These are phyloP conservation scores for Aspergillus incahuasiensis DNA, from an alignment of 495 filamentous ascomycete species.

Conservation along the genomic window DNA sequence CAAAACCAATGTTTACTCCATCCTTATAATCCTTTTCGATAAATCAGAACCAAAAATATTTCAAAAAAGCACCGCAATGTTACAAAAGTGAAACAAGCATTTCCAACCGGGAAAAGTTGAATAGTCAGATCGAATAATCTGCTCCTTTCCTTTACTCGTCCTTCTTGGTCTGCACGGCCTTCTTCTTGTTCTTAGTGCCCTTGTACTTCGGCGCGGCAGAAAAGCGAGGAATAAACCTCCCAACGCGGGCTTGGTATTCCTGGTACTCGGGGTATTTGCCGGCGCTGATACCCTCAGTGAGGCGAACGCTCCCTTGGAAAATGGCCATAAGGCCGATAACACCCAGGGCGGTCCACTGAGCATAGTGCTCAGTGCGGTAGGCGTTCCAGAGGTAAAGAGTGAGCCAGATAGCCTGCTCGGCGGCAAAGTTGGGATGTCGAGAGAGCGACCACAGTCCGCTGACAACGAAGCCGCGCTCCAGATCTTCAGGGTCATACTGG, in stretches of 20 bases:
- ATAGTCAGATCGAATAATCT: not conserved
- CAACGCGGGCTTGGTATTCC: constrained; percentile 77
- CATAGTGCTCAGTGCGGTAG: constrained; percentile 60
- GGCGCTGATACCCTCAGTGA: constrained; percentile 77
- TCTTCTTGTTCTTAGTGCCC: constrained; percentile 22
- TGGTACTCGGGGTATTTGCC: constrained; percentile 86
- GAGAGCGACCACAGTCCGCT: constrained; percentile 80
- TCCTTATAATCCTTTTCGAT: not conserved
- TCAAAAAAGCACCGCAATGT: not conserved
- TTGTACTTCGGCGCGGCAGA: constrained; percentile 39
- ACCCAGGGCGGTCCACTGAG: constrained; percentile 78
- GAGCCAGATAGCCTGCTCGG: constrained; percentile 91
- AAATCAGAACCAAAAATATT: not conserved
- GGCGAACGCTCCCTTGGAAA: constrained; percentile 82
- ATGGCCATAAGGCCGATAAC: constrained; percentile 64
- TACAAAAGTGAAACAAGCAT: not conserved
- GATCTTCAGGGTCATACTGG: constrained; percentile 57
- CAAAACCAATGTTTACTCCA: not conserved
- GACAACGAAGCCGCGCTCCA: constrained; percentile 88
- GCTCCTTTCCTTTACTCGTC: constrained; percentile 4
- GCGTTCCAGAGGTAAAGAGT: constrained; percentile 81
- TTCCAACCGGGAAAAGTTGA: not conserved
- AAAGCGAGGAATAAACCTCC: constrained; percentile 71
- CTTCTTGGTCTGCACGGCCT: constrained; percentile 2
- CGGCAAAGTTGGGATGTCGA: constrained; percentile 90